phyloP scores from a whole-genome alignment of 179 eudicot species.

The Heliamphora pulchella region DNA sequence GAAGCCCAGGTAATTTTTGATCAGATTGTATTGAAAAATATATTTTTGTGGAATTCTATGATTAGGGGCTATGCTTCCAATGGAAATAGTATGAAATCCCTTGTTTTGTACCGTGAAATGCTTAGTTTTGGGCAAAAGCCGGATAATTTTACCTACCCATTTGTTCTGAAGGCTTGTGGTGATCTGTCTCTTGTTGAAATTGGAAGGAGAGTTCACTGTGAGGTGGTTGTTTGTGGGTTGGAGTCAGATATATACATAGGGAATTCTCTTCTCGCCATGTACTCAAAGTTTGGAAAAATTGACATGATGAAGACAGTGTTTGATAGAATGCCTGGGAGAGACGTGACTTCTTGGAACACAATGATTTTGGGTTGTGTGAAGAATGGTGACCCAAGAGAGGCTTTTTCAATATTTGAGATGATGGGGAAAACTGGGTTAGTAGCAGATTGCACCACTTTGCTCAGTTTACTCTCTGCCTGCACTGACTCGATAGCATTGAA shows the following conservation, averaged over 20 bases:
- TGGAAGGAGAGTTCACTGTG: constrained; percentile 21
- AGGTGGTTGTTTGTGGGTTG: constrained; percentile 19
- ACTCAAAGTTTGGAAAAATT: constrained; percentile 23
- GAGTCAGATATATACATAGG: constrained; percentile 23
- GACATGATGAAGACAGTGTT: constrained; percentile 23
- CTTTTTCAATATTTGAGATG: background rate
- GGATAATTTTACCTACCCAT: constrained; percentile 20
- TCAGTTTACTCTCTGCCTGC: constrained; percentile 17
- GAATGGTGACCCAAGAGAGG: constrained; percentile 15
- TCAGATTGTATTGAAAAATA: constrained; percentile 13
- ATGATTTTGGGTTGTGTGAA: constrained; percentile 21
- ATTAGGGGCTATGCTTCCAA: constrained; percentile 20
- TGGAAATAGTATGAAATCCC: background rate
- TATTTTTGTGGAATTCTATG: constrained; percentile 23
- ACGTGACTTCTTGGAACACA: constrained; percentile 37
- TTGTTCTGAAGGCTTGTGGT: constrained; percentile 21
- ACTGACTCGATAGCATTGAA: background rate
- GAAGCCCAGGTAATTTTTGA: constrained; percentile 20
- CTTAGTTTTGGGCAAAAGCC: constrained; percentile 15
- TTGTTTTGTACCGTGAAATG: constrained; percentile 21
- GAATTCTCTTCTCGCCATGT: constrained; percentile 21
- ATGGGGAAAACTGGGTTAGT: constrained; percentile 14
- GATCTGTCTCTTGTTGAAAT: constrained; percentile 20
- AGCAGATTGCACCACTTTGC: constrained; percentile 18
- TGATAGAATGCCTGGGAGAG: constrained; percentile 35